Percentiles rank a stretch among this genome's conserved stretches.
These are phyloP conservation scores for Astrephomene gubernaculifera DNA, from an alignment of 139 green algal genomes.

Conservation along the genomic window DNA sequence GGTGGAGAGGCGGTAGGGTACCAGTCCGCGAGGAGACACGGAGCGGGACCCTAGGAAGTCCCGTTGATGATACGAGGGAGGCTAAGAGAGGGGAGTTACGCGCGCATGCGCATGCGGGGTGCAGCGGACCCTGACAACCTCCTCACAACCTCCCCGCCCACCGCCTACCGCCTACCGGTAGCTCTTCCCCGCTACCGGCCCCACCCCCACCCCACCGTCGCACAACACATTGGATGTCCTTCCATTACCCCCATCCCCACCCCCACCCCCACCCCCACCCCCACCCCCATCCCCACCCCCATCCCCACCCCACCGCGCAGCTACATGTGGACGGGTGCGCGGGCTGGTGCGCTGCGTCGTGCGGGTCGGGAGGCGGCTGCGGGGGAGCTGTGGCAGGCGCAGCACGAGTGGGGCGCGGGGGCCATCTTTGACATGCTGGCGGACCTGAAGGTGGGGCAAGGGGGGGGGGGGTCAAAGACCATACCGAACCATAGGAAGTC, in stretches of 20 bases:
- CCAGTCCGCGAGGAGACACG: no score
- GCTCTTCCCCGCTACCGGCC: background rate
- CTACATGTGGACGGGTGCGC: constrained; percentile 13
- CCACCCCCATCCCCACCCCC: background rate
- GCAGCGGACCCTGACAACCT: background rate
- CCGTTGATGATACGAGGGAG: no score
- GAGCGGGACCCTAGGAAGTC: no score
- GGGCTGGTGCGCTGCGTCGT: constrained; percentile 7
- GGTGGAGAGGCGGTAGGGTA: no score
- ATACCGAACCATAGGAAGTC: no score
- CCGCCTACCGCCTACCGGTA: background rate
- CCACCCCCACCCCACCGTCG: background rate
- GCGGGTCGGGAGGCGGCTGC: constrained; percentile 26
- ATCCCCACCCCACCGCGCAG: background rate
- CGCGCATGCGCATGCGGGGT: no score
- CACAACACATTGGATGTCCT: background rate
- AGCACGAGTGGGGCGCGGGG: constrained; percentile 47
- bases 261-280: background rate
- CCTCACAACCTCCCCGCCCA: background rate
- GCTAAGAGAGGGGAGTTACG: no score
- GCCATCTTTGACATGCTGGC: constrained; percentile 56
- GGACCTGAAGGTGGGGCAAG: constrained; percentile 37
- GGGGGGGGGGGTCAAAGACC: no score
- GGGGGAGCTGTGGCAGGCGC: constrained; percentile 46
- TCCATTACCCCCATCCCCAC: background rate